Base-by-base conservation (phyloP, 2,329 filamentous ascomycete species). In the Fusarium avenaceum region DNA sequence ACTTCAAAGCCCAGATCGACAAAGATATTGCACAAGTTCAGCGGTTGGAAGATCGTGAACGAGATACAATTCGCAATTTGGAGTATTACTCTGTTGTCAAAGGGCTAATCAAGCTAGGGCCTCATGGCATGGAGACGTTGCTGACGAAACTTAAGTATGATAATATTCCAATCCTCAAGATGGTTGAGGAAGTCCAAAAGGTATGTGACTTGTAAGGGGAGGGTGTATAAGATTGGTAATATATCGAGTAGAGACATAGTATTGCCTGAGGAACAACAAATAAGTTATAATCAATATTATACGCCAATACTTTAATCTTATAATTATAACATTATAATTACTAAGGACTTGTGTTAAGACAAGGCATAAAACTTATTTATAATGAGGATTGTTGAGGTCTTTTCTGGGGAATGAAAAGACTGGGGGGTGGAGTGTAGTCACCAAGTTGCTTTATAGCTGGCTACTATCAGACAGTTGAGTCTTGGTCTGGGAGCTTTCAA, bases 81-180 rank as follows among this genome's bases (percentile, higher is more conserved):
- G 48, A 57, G 32, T 45, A 54, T 20, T 57, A 45, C 24, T 43
- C 15, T 32, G 42, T 39, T 3, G 24, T 57, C 17, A 40, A 32
- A 22, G 19, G 39, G 19, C 19, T 54, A 2, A n/a, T 45, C 9
- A 54, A 43, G 30, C 14, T 45, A 13, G 49, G 48, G 4, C 55
- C 39, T 3, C 4, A 17, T 2, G 33, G 33, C 2, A 15, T 62
- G 17, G 40, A 28, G 15, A 22, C 2, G 4, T 32, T 62, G 22
- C 2, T 60, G 4, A n/a, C 11, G 14, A 62, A 62, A 4, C 26
- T 62, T 9, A 58, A 33, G 4, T 30, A 30, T 2, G 30, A 45
- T 7, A 45, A 58, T 7, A 13, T 53, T 24, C 19, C 38, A 1
- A 40, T 57, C 3, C 17, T 44, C 15, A 35, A 44, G 9, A 28